A percentile compares a stretch with the other conserved stretches of the same genome.
Evolutionary conservation across 345 rosid species (phyloP).

Genomic region (Ailanthus altissimus): DNA sequence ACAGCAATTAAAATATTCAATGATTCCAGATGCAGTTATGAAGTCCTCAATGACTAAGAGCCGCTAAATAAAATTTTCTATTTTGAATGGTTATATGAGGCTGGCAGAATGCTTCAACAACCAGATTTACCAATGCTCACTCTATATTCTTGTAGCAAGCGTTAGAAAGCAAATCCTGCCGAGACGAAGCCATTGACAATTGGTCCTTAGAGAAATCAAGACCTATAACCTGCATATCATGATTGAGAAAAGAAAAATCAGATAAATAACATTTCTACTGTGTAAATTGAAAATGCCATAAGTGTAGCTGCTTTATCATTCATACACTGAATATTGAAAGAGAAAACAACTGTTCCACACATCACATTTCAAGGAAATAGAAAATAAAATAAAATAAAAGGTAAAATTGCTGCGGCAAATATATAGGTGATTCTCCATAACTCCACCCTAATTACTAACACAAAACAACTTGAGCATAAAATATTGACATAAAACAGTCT

Average conservation of each 20-base stretch:
- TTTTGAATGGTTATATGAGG: neutral
- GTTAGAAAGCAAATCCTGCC: slow-evolving; percentile 48
- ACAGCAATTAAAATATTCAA: neutral
- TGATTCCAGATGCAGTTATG: slow-evolving; percentile 6
- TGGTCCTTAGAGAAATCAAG: slow-evolving; percentile 84
- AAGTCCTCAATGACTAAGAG: neutral
- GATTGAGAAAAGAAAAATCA: slow-evolving; percentile 1
- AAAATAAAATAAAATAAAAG: neutral
- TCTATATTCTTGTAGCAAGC: slow-evolving; percentile 73
- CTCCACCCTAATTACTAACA: neutral
- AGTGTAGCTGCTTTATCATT: neutral
- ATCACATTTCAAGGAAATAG: neutral
- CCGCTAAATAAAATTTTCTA: neutral
- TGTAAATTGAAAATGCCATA: neutral
- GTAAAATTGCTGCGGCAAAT: neutral
- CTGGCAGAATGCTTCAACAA: slow-evolving; percentile 17
- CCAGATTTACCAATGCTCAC: slow-evolving; percentile 76
- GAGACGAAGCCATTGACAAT: slow-evolving; percentile 62
- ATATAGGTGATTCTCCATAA: neutral
- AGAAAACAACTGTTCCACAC: neutral
- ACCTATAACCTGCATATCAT: slow-evolving; percentile 59
- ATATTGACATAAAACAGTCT: neutral
- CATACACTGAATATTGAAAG: neutral
- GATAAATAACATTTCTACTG: neutral
- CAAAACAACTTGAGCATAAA: neutral